phyloP scores from a whole-genome alignment of 176 grass and related monocot species.

The Olyra latifolia region DNA sequence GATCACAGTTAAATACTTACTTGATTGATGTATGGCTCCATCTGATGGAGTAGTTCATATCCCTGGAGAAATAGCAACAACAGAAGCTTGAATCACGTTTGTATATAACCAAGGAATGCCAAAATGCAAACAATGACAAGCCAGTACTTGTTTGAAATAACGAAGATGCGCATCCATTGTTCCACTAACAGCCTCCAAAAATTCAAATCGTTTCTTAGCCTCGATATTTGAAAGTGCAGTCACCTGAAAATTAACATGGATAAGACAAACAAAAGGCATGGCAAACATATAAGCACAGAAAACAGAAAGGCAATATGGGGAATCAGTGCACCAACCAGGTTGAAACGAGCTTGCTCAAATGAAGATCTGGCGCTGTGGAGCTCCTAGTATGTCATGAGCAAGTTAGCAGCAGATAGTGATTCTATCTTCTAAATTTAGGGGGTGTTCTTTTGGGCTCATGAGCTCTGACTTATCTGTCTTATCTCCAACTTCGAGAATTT shows the following conservation, averaged over 20 bases:
- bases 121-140: constrained; percentile 32
- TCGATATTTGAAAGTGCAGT: constrained; percentile 97
- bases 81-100: constrained; percentile 20
- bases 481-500: too few relatives aligned
- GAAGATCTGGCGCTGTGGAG: constrained; percentile 89
- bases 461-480: too few relatives aligned
- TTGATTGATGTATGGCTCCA: constrained; percentile 98
- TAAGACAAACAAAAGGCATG: constrained; percentile 29
- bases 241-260: constrained; percentile 50
- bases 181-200: constrained; percentile 98
- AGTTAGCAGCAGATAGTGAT: constrained; percentile 38
- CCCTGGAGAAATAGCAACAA: constrained; percentile 64
- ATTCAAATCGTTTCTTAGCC: constrained; percentile 99
- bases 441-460: too few relatives aligned
- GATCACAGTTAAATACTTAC: constrained; percentile 47
- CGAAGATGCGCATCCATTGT: constrained; percentile 99
- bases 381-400: constrained; percentile 58
- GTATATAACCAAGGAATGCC: constrained; percentile 22
- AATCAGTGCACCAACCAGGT: constrained; percentile 56
- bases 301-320: background rate
- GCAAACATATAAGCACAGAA: constrained; percentile 12
- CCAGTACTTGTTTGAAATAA: constrained; percentile 98
- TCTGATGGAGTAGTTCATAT: constrained; percentile 94
- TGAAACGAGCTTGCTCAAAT: constrained; percentile 98
- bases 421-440: background rate